Conservation (phyloP, 2,329 filamentous ascomycete species). For the Penicillium sp. region DNA sequence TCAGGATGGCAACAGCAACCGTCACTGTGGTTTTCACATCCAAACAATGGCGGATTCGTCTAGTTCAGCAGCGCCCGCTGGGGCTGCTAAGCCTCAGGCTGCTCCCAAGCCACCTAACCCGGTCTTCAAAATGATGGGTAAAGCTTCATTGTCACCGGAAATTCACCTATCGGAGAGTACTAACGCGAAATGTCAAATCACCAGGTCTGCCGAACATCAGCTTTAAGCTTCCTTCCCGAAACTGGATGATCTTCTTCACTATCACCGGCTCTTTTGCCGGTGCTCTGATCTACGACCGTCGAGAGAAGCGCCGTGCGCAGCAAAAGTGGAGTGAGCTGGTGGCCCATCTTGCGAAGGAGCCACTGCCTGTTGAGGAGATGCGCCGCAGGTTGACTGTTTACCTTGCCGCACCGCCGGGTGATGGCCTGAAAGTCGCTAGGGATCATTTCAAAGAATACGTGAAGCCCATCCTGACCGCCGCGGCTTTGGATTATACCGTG, state of each 20-base stretch:
- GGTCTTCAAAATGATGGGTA: conserved; percentile 70
- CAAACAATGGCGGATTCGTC: conserved; percentile 39
- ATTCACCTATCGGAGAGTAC: background rate
- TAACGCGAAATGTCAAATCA: conserved; percentile 10
- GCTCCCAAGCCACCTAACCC: conserved; percentile 61
- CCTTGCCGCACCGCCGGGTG: conserved; percentile 80
- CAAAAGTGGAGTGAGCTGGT: conserved; percentile 85
- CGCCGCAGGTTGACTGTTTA: conserved; percentile 84
- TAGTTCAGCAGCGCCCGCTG: conserved; percentile 36
- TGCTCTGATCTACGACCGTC: conserved; percentile 86
- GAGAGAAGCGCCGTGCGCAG: conserved; percentile 81
- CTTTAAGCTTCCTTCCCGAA: conserved; percentile 84
- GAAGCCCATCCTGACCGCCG: conserved; percentile 86
- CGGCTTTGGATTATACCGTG: conserved; percentile 93
- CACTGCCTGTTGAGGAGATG: conserved; percentile 69
- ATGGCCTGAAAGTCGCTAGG: conserved; percentile 79
- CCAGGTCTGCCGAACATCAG: conserved; percentile 79
- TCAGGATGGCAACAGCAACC: background rate
- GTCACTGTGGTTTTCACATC: background rate
- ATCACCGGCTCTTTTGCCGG: conserved; percentile 75
- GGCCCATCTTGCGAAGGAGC: conserved; percentile 76
- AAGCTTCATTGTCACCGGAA: conserved; percentile 7
- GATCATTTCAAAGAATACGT: conserved; percentile 96
- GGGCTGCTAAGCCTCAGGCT: conserved; percentile 39
- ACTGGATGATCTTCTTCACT: conserved; percentile 94